phyloP scores from a whole-genome alignment of 1,139 yeast species.

The Geotrichum australiense region DNA sequence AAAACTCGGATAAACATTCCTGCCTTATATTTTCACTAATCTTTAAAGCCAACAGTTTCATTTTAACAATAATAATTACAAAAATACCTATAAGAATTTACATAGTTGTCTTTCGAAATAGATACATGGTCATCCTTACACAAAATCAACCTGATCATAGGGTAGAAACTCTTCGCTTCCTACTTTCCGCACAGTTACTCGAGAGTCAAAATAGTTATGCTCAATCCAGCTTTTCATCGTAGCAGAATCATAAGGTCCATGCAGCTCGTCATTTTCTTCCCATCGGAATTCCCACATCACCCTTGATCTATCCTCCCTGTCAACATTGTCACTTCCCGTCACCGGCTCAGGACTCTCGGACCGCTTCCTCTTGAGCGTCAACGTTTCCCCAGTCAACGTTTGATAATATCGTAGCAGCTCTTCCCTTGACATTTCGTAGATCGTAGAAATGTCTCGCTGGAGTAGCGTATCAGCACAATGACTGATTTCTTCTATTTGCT shows the following conservation, averaged over 20 bases:
- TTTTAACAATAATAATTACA: neutral
- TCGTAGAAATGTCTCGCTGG: slow-evolving; percentile 36
- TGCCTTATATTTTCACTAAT: neutral
- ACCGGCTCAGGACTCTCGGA: slow-evolving; percentile 10
- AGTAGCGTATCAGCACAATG: slow-evolving; percentile 45
- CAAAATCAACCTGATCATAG: slow-evolving; percentile 7
- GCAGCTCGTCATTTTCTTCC: slow-evolving; percentile 43
- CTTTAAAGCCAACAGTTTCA: neutral
- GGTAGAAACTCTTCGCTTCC: slow-evolving; percentile 24
- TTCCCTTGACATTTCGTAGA: slow-evolving; percentile 54
- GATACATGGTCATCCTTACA: no score
- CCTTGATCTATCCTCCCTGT: slow-evolving; percentile 5
- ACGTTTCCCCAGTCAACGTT: slow-evolving; percentile 43
- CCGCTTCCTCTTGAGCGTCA: slow-evolving; percentile 24
- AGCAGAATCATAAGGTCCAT: slow-evolving; percentile 53
- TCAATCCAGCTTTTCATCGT: slow-evolving; percentile 59
- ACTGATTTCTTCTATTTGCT: slow-evolving; percentile 40
- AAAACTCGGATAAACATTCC: slow-evolving; percentile 21
- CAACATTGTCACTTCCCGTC: neutral
- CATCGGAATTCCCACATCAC: slow-evolving; percentile 56
- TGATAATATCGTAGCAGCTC: slow-evolving; percentile 50
- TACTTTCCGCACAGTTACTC: slow-evolving; percentile 40
- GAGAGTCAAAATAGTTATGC: slow-evolving; percentile 46
- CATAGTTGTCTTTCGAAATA: neutral
- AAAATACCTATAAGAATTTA: neutral